Base-by-base conservation (phyloP, 164 flowering plant genomes). In the Dillenia suffruticosa region DNA sequence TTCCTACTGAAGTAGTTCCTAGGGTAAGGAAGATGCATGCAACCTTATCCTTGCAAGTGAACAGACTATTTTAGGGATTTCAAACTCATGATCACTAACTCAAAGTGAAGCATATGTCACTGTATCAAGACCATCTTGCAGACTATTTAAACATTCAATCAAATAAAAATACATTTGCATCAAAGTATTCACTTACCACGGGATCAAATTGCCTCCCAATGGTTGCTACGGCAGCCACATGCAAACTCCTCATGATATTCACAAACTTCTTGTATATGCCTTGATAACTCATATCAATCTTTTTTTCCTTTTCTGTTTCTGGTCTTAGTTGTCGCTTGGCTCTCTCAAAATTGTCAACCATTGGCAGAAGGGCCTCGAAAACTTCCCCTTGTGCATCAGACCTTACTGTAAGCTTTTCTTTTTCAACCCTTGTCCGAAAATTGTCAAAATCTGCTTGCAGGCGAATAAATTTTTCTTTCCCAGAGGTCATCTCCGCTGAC, bases 191-290 rank as follows among this genome's bases (percentile, higher is more conserved):
- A 76, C 96, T 81, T 75, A 94, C 99, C 46, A 76, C 68, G 54
- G 99, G 99, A 82, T 92, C 92, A 77, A 91, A 94, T 46, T 92
- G 90, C 76, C 85, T 91, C 44, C 99, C 99, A 46, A 88, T 86
- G 15, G 99, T 85, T 65, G 83, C 74, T 22, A 94, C 84, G 46
- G 66, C 88, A 67, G 96, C 68, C 16, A 94, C 96, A 3, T 56
- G 68, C 65, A 85, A 72, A 74, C 90, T 89, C 73, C 86, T 85
- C 94, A 91, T 68, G 45, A 79, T 80, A 72, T 94, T 97, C 67
- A 94, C 97, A 68, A 92, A 89, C 54, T 94, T 97, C 83, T 88
- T 94, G 79, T 94, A 91, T 64, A 94, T 94, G 14, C 97, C 96
- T 70, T 86, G 97, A 76, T 91, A 94, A 69, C 96, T 94, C 49